Conservation (phyloP, 164 flowering plant genomes). For the Vitis rupestris region DNA sequence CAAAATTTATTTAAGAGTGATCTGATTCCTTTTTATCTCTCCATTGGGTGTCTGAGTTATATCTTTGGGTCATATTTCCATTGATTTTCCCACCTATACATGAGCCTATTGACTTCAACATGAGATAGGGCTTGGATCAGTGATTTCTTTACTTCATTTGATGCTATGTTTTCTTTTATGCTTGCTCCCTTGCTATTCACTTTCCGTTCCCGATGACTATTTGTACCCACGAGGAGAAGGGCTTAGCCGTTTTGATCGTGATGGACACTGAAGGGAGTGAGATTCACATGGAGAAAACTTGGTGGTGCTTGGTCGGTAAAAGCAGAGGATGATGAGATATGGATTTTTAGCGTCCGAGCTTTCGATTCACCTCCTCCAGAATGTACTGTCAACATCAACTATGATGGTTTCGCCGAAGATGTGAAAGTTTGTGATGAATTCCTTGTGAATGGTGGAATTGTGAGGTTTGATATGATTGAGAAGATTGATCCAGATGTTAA, state of each 20-base stretch:
- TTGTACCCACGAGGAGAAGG: conserved; percentile 54
- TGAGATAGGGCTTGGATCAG: no score
- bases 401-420: conserved; percentile 99
- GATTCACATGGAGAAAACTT: conserved; percentile 95
- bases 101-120: no score
- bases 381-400: conserved; percentile 80
- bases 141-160: no score
- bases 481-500: conserved; percentile 97
- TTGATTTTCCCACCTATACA: no score
- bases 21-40: no score
- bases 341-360: conserved; percentile 93
- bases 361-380: conserved; percentile 72
- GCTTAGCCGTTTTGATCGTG: conserved; percentile 89
- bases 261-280: conserved; percentile 99
- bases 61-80: no score
- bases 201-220: no score
- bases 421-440: conserved; percentile 92
- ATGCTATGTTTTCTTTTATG: no score
- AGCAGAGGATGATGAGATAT: conserved; percentile 95
- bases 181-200: no score
- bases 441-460: conserved; percentile 98
- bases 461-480: conserved; percentile 94
- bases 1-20: no score
- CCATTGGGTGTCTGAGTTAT: no score
- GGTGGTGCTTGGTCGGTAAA: conserved; percentile 72